These are phyloP conservation scores for Wallacemonas sp. DNA, from an alignment of 208 protist species.

Conservation along the genomic window DNA sequence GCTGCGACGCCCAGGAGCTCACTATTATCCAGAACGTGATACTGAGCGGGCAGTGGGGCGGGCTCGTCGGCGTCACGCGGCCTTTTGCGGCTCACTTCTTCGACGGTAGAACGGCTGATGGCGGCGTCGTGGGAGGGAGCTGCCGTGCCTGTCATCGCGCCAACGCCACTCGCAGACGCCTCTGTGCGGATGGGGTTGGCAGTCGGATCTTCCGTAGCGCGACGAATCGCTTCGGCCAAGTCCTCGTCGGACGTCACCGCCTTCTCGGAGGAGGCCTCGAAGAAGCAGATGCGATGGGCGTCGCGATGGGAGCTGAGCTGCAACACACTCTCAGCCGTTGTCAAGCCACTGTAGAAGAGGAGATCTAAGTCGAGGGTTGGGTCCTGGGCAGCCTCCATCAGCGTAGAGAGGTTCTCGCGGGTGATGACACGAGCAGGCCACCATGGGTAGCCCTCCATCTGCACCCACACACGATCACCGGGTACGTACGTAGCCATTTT, in stretches of 20 bases:
- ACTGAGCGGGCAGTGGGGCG: not conserved
- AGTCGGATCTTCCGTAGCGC: conserved; percentile 44
- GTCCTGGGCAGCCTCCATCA: conserved; percentile 20
- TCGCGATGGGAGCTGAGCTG: conserved; percentile 48
- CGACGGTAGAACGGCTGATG: conserved; percentile 4
- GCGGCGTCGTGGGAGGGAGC: not conserved
- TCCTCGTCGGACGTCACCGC: conserved; percentile 71
- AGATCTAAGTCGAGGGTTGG: conserved; percentile 53
- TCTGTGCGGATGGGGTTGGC: conserved; percentile 75
- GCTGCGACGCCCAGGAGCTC: conserved; percentile 46
- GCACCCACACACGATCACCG: conserved; percentile 85
- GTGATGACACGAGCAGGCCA: conserved; percentile 79
- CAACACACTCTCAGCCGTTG: conserved; percentile 42
- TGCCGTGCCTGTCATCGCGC: conserved; percentile 4
- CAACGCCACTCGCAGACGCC: not conserved
- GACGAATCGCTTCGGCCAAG: conserved; percentile 56
- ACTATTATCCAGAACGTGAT: conserved; percentile 20
- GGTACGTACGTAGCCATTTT: conserved; percentile 42
- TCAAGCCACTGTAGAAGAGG: conserved; percentile 65
- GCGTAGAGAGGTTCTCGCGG: conserved; percentile 32
- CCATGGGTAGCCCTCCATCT: conserved; percentile 76
- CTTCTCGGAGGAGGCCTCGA: conserved; percentile 86
- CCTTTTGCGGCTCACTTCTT: conserved; percentile 25
- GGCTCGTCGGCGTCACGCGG: conserved; percentile 17
- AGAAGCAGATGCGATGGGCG: conserved; percentile 60